Conservation (phyloP, 2,329 filamentous ascomycete genomes). For the Colletotrichum truncatum region DNA sequence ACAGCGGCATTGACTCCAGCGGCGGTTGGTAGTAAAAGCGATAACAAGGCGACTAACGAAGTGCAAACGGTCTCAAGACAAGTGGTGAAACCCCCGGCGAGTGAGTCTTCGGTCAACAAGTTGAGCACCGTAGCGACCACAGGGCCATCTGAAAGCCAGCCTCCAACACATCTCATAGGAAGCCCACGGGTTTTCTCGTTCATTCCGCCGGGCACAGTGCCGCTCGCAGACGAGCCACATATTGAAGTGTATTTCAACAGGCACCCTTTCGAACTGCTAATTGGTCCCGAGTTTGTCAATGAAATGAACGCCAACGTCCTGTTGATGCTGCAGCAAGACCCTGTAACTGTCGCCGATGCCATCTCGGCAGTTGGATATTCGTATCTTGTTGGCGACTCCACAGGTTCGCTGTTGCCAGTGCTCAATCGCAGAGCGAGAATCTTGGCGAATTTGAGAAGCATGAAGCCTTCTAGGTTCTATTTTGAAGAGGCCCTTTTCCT, state of each 20-base stretch:
- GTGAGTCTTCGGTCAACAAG: background rate
- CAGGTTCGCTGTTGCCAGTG: conserved; percentile 32
- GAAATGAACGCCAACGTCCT: conserved; percentile 43
- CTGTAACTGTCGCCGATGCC: conserved; percentile 37
- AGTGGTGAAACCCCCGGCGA: background rate
- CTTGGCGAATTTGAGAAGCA: conserved; percentile 35
- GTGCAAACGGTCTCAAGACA: background rate
- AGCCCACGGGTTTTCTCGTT: conserved; percentile 24
- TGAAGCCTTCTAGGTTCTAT: conserved; percentile 33
- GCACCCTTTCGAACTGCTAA: conserved; percentile 39
- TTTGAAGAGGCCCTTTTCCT: conserved; percentile 39
- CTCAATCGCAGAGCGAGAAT: conserved; percentile 40
- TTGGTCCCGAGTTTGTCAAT: conserved; percentile 40
- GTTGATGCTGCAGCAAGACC: conserved; percentile 39
- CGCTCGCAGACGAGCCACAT: conserved; percentile 36
- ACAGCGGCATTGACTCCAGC: background rate
- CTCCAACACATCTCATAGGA: background rate
- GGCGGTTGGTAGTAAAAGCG: background rate
- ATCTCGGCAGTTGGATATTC: conserved; percentile 40
- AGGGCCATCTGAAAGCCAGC: background rate
- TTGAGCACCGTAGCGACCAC: background rate
- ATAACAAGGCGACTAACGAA: background rate
- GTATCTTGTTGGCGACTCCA: conserved; percentile 34
- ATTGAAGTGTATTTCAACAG: conserved; percentile 41
- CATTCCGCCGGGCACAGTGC: conserved; percentile 37